Evolutionary conservation across 2,329 filamentous ascomycete species (phyloP).

Genomic region (Trichoderma sp.): DNA sequence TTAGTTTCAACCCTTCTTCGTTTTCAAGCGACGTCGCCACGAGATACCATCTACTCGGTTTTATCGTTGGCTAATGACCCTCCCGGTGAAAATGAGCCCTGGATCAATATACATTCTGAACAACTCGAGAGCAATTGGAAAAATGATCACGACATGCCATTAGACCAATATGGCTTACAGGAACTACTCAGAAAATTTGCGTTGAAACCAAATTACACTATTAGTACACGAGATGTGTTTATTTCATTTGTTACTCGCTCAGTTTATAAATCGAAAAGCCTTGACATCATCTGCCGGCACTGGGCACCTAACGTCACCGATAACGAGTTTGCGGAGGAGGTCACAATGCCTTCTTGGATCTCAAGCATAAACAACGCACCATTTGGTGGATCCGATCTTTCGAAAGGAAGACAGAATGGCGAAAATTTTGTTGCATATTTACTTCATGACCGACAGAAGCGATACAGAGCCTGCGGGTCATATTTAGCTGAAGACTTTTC

Average conservation of each 20-base stretch:
- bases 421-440: conserved; percentile 7
- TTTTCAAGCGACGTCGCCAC: conserved; percentile 7
- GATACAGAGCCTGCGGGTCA: conserved; percentile 12
- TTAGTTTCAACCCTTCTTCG: conserved; percentile 7
- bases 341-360: conserved; percentile 8
- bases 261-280: background rate
- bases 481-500: background rate
- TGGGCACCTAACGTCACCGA: conserved; percentile 8
- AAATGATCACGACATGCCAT: background rate
- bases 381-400: background rate
- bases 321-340: background rate
- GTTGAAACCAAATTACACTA: background rate
- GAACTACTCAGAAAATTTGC: background rate
- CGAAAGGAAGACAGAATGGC: background rate
- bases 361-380: conserved; percentile 1
- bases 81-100: background rate
- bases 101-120: background rate
- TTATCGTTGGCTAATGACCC: conserved; percentile 7
- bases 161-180: background rate
- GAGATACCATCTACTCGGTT: conserved; percentile 11
- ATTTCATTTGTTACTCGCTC: conserved; percentile 15
- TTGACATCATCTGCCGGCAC: conserved; percentile 19
- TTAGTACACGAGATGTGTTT: conserved; percentile 10
- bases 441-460: background rate
- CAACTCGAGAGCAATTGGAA: background rate